Conservation (phyloP, 495 filamentous ascomycete species). For the Aspergillus nidulans region DNA sequence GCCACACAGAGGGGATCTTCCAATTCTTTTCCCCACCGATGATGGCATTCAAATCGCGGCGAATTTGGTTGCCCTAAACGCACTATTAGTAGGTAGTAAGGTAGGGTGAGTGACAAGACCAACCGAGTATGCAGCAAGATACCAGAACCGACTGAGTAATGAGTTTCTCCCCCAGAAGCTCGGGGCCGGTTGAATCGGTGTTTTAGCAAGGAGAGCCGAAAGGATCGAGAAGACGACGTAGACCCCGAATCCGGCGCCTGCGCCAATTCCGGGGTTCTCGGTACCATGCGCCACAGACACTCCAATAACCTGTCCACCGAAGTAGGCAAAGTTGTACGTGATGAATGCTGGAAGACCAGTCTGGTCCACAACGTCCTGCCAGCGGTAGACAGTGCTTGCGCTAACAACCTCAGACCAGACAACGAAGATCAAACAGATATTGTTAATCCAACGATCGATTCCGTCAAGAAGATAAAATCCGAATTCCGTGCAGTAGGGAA, state of each 20-base stretch:
- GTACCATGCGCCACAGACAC: slow-evolving; percentile 26
- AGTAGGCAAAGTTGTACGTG: slow-evolving; percentile 33
- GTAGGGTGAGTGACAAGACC: neutral
- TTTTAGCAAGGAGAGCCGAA: slow-evolving; percentile 19
- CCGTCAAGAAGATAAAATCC: slow-evolving; percentile 24
- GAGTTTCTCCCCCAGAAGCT: slow-evolving; percentile 28
- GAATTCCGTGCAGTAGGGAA: slow-evolving; percentile 25
- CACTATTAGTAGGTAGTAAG: neutral
- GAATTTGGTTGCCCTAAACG: slow-evolving; percentile 22
- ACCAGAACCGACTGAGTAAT: slow-evolving; percentile 21
- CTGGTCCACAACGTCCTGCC: slow-evolving; percentile 28
- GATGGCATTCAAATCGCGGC: slow-evolving; percentile 20
- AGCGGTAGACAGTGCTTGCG: slow-evolving; percentile 25
- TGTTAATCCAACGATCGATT: slow-evolving; percentile 27
- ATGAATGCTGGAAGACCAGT: slow-evolving; percentile 25
- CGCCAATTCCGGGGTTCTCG: slow-evolving; percentile 22
- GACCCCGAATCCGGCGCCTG: slow-evolving; percentile 26
- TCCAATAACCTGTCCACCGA: slow-evolving; percentile 31
- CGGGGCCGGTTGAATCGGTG: slow-evolving; percentile 19
- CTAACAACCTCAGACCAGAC: slow-evolving; percentile 24
- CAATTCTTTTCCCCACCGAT: slow-evolving; percentile 31
- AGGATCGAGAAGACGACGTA: slow-evolving; percentile 15
- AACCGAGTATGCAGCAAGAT: slow-evolving; percentile 22
- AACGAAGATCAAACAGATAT: slow-evolving; percentile 24
- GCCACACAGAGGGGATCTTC: slow-evolving; percentile 33